Percentiles rank a stretch among this genome's conserved stretches.
Evolutionary conservation across 2,329 filamentous ascomycete genomes (phyloP).

Genomic region (Neonectria magnoliae): DNA sequence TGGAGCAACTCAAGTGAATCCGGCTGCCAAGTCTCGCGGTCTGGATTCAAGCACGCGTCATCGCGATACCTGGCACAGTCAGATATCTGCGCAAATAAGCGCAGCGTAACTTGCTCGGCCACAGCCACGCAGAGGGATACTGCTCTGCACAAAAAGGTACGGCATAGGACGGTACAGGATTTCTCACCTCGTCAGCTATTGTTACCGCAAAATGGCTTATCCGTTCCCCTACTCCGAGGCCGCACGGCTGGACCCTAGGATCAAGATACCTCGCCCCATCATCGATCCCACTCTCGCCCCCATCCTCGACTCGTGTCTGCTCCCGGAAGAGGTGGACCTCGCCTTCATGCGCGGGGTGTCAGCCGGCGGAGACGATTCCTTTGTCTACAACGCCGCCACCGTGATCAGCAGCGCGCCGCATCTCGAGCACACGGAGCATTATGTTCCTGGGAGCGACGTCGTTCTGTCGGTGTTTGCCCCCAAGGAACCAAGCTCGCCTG

Average conservation of each 20-base stretch:
- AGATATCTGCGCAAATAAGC: background rate
- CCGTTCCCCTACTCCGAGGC: slow-evolving; percentile 34
- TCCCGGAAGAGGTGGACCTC: slow-evolving; percentile 33
- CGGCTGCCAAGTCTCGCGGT: too few species aligned
- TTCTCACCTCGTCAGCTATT: background rate
- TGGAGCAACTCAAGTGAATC: too few species aligned
- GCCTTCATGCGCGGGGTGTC: slow-evolving; percentile 26
- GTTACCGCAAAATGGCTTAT: slow-evolving; percentile 11
- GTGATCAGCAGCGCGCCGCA: slow-evolving; percentile 19
- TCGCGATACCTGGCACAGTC: too few species aligned
- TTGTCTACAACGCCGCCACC: slow-evolving; percentile 26
- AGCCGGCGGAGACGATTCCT: slow-evolving; percentile 1
- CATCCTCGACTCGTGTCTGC: slow-evolving; percentile 28
- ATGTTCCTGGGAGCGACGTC: slow-evolving; percentile 16
- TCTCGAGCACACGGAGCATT: slow-evolving; percentile 26
- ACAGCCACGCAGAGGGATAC: background rate
- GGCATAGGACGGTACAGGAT: background rate
- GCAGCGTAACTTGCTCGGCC: background rate
- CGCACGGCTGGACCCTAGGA: slow-evolving; percentile 30
- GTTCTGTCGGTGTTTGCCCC: slow-evolving; percentile 31
- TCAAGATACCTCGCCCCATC: slow-evolving; percentile 29
- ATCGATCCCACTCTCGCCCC: slow-evolving; percentile 30
- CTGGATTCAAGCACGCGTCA: too few species aligned
- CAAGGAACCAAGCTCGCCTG: slow-evolving; percentile 3
- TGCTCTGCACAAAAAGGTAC: background rate